Evolutionary conservation across 2,329 filamentous ascomycete species (phyloP), one percentile per base, ranked within the genome.

Genomic region (Monilinia polystroma): DNA sequence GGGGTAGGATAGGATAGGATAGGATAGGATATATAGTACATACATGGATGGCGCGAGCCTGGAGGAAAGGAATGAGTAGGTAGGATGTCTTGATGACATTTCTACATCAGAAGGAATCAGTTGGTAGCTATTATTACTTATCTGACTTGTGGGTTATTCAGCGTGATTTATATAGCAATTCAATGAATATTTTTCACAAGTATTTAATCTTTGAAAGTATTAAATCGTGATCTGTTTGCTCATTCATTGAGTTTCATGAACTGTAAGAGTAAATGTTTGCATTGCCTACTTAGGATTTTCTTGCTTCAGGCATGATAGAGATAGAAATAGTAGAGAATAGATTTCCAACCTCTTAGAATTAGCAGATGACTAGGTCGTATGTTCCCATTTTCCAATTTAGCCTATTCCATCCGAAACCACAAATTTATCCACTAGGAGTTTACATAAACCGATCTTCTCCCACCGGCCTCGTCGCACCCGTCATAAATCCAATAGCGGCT

Each of bases 401-500:
- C 3, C 26, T 12, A 3, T 38, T 4, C 14, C 7, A 23, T 26
- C 18, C 12, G 49, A 1, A 10, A 5, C 18, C 6, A 5, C 7
- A 49, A n/a, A 59, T 35, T 12, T 12, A 54, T 56, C 16, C 23
- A n/a, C 38, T 45, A 41, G 41, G 26, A 16, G 18, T 2, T 45
- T n/a, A 16, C 8, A 14, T 18, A 26, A 18, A 47, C 29, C 26
- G 43, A n/a, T 26, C 7, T 32, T 41, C 62, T 64, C 23, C 51
- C 23, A 23, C 2, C n/a, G 32, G 41, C 29, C 35, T 58, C 5
- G 4, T 29, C 14, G 64, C 68, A 20, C 72, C 71, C 4, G 68
- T 68, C 72, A 74, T 74, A 43, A 73, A 74, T 32, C 66, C 57
- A 54, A 74, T 69, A 8, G 72, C 68, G 41, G 71, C 71, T 16